phyloP scores from a whole-genome alignment of 23 red algal genomes.

The Gracilaria vermiculophylla region DNA sequence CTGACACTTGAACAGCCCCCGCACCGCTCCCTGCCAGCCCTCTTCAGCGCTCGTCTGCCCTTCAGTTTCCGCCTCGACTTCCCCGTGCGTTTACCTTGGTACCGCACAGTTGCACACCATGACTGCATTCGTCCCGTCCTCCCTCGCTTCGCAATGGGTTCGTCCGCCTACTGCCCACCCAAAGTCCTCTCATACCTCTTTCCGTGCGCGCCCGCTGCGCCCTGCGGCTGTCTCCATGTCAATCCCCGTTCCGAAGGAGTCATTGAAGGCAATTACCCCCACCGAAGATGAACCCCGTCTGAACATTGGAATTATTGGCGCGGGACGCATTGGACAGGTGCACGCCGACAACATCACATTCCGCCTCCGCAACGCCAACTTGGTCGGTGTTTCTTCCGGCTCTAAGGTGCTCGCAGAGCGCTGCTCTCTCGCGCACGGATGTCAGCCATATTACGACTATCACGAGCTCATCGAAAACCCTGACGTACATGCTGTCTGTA shows the following conservation, averaged over 20 bases:
- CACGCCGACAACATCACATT: conserved; percentile 98
- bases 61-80: background rate
- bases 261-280: conserved; percentile 35
- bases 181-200: background rate
- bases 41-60: background rate
- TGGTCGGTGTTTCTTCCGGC: conserved; percentile 92
- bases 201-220: background rate
- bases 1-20: too few relatives aligned
- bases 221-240: conserved; percentile 16
- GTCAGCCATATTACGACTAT: conserved; percentile 95
- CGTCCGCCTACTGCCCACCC: conserved; percentile 9
- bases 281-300: conserved; percentile 43
- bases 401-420: conserved; percentile 86
- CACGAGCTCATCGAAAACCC: conserved; percentile 91
- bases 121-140: conserved; percentile 15
- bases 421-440: conserved; percentile 89
- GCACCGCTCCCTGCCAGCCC: background rate
- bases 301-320: conserved; percentile 79
- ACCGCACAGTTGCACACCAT: background rate
- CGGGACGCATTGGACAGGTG: conserved; percentile 98
- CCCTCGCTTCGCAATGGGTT: conserved; percentile 5
- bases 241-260: conserved; percentile 42
- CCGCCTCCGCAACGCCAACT: conserved; percentile 76
- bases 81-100: background rate
- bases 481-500: conserved; percentile 92